A percentile compares a stretch with the other conserved stretches of the same genome.
Conservation (phyloP, 2,329 filamentous ascomycete species). For the Teratosphaeria gauchensis region DNA sequence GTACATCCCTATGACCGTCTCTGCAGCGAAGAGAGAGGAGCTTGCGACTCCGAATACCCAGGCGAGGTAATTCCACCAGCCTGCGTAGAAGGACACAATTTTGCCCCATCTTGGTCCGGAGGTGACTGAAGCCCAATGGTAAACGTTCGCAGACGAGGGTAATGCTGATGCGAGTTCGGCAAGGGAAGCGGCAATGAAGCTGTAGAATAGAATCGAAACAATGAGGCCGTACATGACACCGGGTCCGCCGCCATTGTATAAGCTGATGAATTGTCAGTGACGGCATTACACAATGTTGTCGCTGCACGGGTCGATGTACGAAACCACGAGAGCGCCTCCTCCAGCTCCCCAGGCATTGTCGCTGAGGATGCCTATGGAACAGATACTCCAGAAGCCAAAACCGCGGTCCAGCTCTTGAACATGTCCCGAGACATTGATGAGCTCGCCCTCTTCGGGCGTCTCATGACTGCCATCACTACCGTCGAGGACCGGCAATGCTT, state of each 20-base stretch:
- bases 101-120: slow-evolving; percentile 38
- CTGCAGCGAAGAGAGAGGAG: slow-evolving; percentile 35
- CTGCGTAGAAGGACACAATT: slow-evolving; percentile 40
- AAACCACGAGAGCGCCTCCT: slow-evolving; percentile 14
- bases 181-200: slow-evolving; percentile 41
- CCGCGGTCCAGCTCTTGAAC: slow-evolving; percentile 43
- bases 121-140: slow-evolving; percentile 45
- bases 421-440: slow-evolving; percentile 43
- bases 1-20: slow-evolving; percentile 40
- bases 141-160: slow-evolving; percentile 32
- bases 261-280: slow-evolving; percentile 10
- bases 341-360: slow-evolving; percentile 26
- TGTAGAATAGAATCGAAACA: slow-evolving; percentile 41
- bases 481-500: background rate
- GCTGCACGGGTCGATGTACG: slow-evolving; percentile 15
- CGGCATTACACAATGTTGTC: background rate
- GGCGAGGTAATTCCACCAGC: slow-evolving; percentile 40
- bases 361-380: slow-evolving; percentile 31
- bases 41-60: slow-evolving; percentile 40
- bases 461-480: background rate
- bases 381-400: slow-evolving; percentile 39
- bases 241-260: slow-evolving; percentile 38
- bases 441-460: slow-evolving; percentile 10
- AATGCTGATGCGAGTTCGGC: slow-evolving; percentile 39
- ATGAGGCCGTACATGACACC: slow-evolving; percentile 41